Evolutionary conservation across 2,329 filamentous ascomycete species (phyloP).

Genomic region (Colletotrichum musicola): DNA sequence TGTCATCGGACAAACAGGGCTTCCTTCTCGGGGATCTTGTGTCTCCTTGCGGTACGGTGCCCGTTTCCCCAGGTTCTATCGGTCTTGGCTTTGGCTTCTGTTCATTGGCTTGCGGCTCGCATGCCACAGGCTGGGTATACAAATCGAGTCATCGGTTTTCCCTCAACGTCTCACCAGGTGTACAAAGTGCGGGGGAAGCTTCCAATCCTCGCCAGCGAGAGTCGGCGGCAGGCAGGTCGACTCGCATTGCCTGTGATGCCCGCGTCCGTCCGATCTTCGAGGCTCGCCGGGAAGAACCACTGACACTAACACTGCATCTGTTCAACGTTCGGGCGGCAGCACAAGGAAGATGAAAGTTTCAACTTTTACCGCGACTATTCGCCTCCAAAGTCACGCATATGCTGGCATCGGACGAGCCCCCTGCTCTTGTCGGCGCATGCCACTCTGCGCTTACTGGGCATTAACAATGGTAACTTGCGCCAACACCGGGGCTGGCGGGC

Average conservation of each 20-base stretch:
- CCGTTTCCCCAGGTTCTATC: background rate
- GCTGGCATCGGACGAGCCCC: background rate
- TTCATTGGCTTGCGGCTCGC: background rate
- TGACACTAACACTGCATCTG: background rate
- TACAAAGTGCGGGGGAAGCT: background rate
- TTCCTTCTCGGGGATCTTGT: background rate
- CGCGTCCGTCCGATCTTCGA: background rate
- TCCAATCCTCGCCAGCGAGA: background rate
- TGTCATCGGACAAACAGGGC: background rate
- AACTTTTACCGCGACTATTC: constrained; percentile 1
- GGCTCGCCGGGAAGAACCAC: background rate
- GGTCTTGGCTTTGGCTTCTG: background rate
- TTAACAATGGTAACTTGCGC: background rate
- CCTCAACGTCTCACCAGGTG: background rate
- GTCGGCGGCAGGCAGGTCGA: constrained; percentile 5
- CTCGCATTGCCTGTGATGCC: constrained; percentile 9
- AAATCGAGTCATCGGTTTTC: background rate
- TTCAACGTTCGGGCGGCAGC: background rate
- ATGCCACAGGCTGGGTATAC: background rate
- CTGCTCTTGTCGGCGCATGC: background rate
- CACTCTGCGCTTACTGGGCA: background rate
- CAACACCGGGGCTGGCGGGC: background rate
- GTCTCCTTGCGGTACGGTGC: background rate
- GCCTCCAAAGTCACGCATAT: background rate
- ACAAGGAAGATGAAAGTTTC: background rate